Base-by-base conservation (phyloP, 2,329 filamentous ascomycete genomes). In the Venturiaceae sp. region DNA sequence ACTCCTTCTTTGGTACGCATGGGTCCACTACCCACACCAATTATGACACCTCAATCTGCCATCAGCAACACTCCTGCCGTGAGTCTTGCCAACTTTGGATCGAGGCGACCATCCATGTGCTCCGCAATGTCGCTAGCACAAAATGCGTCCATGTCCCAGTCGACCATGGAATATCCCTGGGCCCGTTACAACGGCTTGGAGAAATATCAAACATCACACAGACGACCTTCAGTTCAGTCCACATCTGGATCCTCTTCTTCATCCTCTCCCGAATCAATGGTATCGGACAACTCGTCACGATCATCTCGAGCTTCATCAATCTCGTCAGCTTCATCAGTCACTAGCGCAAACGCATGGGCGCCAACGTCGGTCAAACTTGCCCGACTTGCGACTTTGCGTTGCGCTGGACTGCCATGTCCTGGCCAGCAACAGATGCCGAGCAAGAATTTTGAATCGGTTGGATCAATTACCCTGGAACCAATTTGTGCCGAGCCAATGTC, bases 241-340 rank as follows among this genome's bases (percentile, higher is more conserved):
- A 81, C 77, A 60, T 69, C 77, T 76, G 59, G 79, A 74, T 78
- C 79, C 23, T 74, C 76, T 28, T 83, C 80, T 3, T 80, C 76
- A 70, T 21, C 80, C 77, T 8, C 81, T 78, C 83, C 83, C n/a
- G 82, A 84, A 62, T 85, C 83, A 34, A 82, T 84, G 78, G 70
- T 84, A 36, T 84, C 82, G 30, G 83, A 85, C 67, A 75, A 75
- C 58, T 82, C 80, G 36, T 77, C 77, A 14, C 72, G 81, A 60
- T 81, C 80, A 59, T 80, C 78, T 39, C 76, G 77, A 62, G 76
- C 79, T 33, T 80, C 79, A 9, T 81, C 78, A 57, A 81, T 80
- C 63, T 80, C 77, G 56, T 80, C 78, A 53, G 71, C 78, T 64
- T 78, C 77, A 53, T 79, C 77, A 62, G 69, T 67, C 61, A 70